phyloP scores from a whole-genome alignment of 345 rosid species.

The Heritiera littoralis region DNA sequence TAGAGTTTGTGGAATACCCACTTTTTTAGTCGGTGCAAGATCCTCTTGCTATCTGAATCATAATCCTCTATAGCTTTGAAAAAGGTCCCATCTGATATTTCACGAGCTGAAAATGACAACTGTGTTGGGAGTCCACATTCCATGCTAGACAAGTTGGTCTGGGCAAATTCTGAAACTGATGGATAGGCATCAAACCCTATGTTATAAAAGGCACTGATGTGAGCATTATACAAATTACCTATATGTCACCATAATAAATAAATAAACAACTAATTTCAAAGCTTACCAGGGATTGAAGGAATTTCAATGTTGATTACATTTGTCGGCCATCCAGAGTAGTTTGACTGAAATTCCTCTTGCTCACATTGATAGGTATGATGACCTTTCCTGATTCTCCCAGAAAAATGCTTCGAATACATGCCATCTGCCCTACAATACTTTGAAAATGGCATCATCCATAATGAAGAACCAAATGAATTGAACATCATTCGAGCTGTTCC shows the following conservation, averaged over 20 bases:
- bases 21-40: conserved; percentile 77
- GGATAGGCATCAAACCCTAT: conserved; percentile 67
- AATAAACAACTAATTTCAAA: conserved; percentile 2
- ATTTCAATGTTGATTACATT: conserved; percentile 89
- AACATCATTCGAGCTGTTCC: conserved; percentile 92
- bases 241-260: conserved; percentile 17
- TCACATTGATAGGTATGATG: conserved; percentile 71
- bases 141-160: conserved; percentile 67
- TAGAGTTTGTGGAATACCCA: conserved; percentile 32
- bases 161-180: conserved; percentile 56
- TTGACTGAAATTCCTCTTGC: conserved; percentile 66
- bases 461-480: conserved; percentile 85
- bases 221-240: conserved; percentile 21
- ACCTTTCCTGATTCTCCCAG: conserved; percentile 53
- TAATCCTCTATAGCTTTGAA: conserved; percentile 94
- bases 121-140: conserved; percentile 92
- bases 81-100: conserved; percentile 90
- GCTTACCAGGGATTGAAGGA: conserved; percentile 73
- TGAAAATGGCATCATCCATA: conserved; percentile 93
- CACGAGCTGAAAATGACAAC: conserved; percentile 94
- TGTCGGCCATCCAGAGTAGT: conserved; percentile 98
- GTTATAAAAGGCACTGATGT: conserved; percentile 30
- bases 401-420: conserved; percentile 72
- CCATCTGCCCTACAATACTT: conserved; percentile 78
- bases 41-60: conserved; percentile 92